Evolutionary conservation across 306 rosid genomes (phyloP).

Genomic region (Styphnolobium japonicum): DNA sequence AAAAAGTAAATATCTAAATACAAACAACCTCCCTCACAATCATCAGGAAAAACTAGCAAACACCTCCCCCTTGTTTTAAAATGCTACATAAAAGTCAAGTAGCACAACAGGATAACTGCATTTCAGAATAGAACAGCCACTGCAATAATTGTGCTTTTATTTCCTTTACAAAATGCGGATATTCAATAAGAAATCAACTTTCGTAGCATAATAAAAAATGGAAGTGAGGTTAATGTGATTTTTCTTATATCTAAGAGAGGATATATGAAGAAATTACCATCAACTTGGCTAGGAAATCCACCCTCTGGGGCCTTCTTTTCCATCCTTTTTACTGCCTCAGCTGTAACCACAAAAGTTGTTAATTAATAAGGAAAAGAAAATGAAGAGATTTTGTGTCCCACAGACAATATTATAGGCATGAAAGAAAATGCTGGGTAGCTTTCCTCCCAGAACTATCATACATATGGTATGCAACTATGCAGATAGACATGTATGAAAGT

Average conservation of each 20-base stretch:
- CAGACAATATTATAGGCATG: background rate
- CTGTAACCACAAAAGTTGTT: conserved; percentile 46
- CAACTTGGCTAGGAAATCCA: conserved; percentile 20
- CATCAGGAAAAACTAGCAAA: background rate
- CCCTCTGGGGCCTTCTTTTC: conserved; percentile 40
- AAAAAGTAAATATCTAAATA: background rate
- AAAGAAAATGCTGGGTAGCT: conserved; percentile 20
- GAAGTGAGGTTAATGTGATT: background rate
- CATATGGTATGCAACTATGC: conserved; percentile 1
- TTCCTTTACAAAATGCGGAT: background rate
- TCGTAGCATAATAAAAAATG: background rate
- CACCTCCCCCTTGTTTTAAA: background rate
- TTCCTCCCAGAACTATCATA: conserved; percentile 3
- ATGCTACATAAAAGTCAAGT: background rate
- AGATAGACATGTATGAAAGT: background rate
- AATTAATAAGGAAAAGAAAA: conserved; percentile 15
- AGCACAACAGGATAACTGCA: background rate
- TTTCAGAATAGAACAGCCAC: background rate
- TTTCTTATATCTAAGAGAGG: background rate
- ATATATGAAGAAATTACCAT: conserved; percentile 39
- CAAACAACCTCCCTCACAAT: background rate
- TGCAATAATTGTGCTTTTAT: background rate
- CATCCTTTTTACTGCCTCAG: conserved; percentile 46
- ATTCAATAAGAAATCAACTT: background rate
- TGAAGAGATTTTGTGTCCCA: background rate